Conservation (phyloP, 305 asterid genomes). For the Andrographis paniculata region DNA sequence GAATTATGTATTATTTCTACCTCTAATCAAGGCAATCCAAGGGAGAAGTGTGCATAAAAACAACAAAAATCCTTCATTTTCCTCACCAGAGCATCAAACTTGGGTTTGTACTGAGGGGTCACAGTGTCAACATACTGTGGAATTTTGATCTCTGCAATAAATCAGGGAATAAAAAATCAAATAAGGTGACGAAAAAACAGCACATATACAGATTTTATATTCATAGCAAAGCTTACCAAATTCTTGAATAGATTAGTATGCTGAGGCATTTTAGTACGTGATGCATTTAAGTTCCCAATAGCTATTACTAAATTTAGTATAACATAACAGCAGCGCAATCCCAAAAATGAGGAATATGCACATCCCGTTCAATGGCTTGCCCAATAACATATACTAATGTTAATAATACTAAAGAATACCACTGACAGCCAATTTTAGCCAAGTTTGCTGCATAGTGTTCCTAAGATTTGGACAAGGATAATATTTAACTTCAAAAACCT, state of each 20-base stretch:
- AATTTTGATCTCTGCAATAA: conserved; percentile 60
- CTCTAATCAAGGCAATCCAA: background rate
- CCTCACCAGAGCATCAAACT: conserved; percentile 90
- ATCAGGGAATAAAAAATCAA: conserved; percentile 13
- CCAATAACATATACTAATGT: too few relatives aligned
- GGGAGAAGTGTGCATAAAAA: background rate
- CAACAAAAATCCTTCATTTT: conserved; percentile 9
- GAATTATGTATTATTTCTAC: background rate
- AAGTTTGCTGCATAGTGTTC: too few relatives aligned
- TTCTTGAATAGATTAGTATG: too few relatives aligned
- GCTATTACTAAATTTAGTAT: too few relatives aligned
- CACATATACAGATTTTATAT: conserved; percentile 3
- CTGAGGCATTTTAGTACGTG: too few relatives aligned
- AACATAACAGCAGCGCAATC: too few relatives aligned
- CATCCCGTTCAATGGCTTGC: background rate
- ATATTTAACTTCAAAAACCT: background rate
- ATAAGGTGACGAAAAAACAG: background rate
- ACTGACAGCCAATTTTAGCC: too few relatives aligned
- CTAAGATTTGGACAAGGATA: too few relatives aligned
- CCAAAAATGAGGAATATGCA: background rate
- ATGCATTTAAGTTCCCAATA: too few relatives aligned
- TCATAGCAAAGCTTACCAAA: too few relatives aligned
- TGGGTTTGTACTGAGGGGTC: conserved; percentile 85
- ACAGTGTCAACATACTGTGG: conserved; percentile 87
- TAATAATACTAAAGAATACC: too few relatives aligned